Conservation (phyloP, 2,329 filamentous ascomycete species). For the Trichoderma aggressivum region DNA sequence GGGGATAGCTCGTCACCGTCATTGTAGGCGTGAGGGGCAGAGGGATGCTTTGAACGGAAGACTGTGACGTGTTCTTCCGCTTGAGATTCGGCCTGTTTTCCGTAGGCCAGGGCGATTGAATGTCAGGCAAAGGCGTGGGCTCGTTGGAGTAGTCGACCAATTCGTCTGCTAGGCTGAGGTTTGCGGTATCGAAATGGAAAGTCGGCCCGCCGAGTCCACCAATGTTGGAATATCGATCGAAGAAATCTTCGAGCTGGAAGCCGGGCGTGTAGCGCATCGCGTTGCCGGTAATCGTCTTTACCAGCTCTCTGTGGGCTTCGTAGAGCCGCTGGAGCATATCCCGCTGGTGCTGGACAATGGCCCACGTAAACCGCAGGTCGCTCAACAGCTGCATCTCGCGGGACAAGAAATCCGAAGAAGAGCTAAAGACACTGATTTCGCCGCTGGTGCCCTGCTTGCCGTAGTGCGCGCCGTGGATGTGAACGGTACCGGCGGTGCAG, state of each 20-base stretch:
- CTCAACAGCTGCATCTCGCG: conserved; percentile 76
- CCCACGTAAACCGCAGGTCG: conserved; percentile 73
- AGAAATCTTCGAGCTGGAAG: conserved; percentile 84
- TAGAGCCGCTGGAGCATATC: conserved; percentile 76
- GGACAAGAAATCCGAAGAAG: conserved; percentile 65
- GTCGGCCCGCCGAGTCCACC: conserved; percentile 56
- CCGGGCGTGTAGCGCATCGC: conserved; percentile 69
- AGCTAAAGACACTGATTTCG: conserved; percentile 61
- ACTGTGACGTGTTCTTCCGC: conserved; percentile 45
- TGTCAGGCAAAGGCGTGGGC: conserved; percentile 47
- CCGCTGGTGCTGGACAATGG: conserved; percentile 73
- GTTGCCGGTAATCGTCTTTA: conserved; percentile 65
- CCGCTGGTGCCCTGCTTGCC: conserved; percentile 47
- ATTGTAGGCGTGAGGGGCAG: conserved; percentile 27
- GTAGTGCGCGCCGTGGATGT: conserved; percentile 83
- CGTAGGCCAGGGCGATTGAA: conserved; percentile 43
- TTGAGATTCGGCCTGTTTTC: conserved; percentile 42
- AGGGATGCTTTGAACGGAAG: conserved; percentile 33
- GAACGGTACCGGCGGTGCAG: conserved; percentile 81
- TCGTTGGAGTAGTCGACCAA: conserved; percentile 59
- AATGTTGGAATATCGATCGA: conserved; percentile 69
- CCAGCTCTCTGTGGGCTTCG: conserved; percentile 74
- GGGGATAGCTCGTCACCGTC: conserved; percentile 33
- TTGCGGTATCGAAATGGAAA: conserved; percentile 67
- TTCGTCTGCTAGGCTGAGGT: conserved; percentile 68